These are phyloP conservation scores for Kuraishia floccosa DNA, from an alignment of 805 yeast genomes.

Conservation along the genomic window DNA sequence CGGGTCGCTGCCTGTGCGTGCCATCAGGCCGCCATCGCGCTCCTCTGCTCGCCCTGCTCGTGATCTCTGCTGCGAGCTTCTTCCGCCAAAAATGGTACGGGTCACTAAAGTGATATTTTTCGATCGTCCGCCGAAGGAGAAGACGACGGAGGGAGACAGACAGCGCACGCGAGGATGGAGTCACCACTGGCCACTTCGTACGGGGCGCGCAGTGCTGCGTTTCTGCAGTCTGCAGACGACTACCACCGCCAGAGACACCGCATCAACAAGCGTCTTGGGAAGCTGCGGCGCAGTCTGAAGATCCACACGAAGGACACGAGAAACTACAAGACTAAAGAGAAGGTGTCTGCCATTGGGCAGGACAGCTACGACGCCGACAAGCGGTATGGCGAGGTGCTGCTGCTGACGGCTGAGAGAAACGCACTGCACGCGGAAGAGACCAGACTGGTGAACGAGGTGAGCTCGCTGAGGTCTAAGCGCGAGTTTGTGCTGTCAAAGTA, in stretches of 20 bases:
- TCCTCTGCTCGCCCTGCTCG: too few relatives aligned
- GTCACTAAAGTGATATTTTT: too few relatives aligned
- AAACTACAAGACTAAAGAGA: conserved; percentile 38
- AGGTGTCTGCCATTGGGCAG: conserved; percentile 29
- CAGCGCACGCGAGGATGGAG: conserved; percentile 19
- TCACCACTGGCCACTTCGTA: conserved; percentile 33
- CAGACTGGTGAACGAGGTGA: conserved; percentile 40
- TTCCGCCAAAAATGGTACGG: too few relatives aligned
- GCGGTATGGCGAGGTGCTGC: conserved; percentile 44
- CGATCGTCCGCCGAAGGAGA: too few relatives aligned
- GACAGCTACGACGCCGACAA: conserved; percentile 40
- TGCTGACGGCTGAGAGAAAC: conserved; percentile 71
- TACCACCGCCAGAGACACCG: conserved; percentile 57
- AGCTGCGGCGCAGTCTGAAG: conserved; percentile 52
- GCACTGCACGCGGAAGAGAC: conserved; percentile 58
- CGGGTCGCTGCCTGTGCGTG: too few relatives aligned
- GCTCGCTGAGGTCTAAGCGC: conserved; percentile 31
- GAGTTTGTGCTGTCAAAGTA: conserved; percentile 53
- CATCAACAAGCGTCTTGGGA: conserved; percentile 46
- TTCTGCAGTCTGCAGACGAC: conserved; percentile 58
- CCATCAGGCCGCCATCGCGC: too few relatives aligned
- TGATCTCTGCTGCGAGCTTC: too few relatives aligned
- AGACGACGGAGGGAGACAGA: too few relatives aligned
- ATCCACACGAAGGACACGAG: conserved; percentile 60
- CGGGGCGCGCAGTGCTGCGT: conserved; percentile 50